Evolutionary conservation across 179 eudicot species (phyloP).

Genomic region (Beta lomatogona): DNA sequence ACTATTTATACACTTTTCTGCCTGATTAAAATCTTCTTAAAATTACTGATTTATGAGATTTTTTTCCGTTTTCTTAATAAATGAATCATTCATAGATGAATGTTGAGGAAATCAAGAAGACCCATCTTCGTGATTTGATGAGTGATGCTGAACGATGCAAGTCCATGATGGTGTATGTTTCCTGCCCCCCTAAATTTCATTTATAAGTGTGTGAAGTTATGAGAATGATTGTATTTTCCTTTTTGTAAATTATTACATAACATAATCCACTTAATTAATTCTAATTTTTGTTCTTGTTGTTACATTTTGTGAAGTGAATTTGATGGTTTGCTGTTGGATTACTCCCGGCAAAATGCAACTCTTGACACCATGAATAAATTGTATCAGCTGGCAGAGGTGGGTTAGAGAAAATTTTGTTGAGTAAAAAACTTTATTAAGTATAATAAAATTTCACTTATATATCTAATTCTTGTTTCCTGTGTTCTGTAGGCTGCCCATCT

Average conservation of each 20-base stretch:
- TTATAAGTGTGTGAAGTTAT: not conserved
- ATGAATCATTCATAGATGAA: slow-evolving; percentile 55
- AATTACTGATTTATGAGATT: not conserved
- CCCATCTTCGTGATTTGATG: slow-evolving; percentile 91
- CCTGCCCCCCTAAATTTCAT: not conserved
- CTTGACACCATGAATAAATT: slow-evolving; percentile 76
- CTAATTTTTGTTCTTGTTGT: slow-evolving; percentile 8
- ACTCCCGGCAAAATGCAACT: slow-evolving; percentile 81
- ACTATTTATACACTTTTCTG: not conserved
- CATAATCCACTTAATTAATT: not conserved
- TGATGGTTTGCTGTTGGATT: slow-evolving; percentile 81
- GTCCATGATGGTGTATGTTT: slow-evolving; percentile 89
- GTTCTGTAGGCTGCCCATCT: slow-evolving; percentile 74
- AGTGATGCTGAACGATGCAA: slow-evolving; percentile 71
- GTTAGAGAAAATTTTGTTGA: slow-evolving; percentile 11
- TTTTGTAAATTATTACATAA: not conserved
- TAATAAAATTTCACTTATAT: not conserved
- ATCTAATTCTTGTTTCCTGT: slow-evolving; percentile 19
- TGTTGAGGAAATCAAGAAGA: slow-evolving; percentile 76
- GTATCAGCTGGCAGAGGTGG: slow-evolving; percentile 80
- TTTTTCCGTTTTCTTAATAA: not conserved
- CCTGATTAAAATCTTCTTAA: not conserved
- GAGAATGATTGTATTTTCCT: not conserved
- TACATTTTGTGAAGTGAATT: slow-evolving; percentile 53
- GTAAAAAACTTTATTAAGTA: not conserved